These are phyloP conservation scores for Thielaviopsis populi DNA, from an alignment of 2,329 filamentous ascomycete species.

Conservation along the genomic window DNA sequence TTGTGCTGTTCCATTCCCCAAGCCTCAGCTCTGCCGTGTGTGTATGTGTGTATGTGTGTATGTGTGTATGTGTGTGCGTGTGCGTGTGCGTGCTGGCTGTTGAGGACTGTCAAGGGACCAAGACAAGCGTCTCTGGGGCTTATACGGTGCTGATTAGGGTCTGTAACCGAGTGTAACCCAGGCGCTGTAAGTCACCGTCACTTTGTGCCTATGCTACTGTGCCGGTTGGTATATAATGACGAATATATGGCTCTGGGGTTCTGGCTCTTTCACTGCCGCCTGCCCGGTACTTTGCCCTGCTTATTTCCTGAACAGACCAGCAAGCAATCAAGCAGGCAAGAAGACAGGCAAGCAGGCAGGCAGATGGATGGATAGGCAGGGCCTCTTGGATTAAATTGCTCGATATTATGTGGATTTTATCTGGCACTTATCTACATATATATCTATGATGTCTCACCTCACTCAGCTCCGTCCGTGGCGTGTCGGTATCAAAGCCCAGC, in stretches of 20 bases:
- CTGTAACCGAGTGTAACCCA: not conserved
- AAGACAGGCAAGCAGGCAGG: not conserved
- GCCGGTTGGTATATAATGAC: not conserved
- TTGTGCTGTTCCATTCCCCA: not conserved
- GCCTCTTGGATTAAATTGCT: too few species aligned
- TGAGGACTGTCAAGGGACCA: too few species aligned
- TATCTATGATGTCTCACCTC: too few species aligned
- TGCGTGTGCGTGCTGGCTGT: too few species aligned
- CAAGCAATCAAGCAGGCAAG: too few species aligned
- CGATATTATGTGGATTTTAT: too few species aligned
- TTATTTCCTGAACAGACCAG: not conserved
- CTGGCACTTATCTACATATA: too few species aligned
- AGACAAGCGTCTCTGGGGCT: too few species aligned
- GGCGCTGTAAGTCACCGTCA: not conserved
- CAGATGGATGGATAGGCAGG: too few species aligned
- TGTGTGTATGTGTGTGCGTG: too few species aligned
- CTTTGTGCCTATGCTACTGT: not conserved
- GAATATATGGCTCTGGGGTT: not conserved
- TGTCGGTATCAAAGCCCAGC: not conserved
- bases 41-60: too few species aligned
- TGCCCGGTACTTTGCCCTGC: conserved; percentile 1
- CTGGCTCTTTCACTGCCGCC: not conserved
- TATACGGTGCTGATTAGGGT: not conserved
- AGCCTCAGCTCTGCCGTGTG: not conserved
- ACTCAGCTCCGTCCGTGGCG: not conserved